Conservation (phyloP, 2,329 filamentous ascomycete genomes). For the Didymella pinodella region DNA sequence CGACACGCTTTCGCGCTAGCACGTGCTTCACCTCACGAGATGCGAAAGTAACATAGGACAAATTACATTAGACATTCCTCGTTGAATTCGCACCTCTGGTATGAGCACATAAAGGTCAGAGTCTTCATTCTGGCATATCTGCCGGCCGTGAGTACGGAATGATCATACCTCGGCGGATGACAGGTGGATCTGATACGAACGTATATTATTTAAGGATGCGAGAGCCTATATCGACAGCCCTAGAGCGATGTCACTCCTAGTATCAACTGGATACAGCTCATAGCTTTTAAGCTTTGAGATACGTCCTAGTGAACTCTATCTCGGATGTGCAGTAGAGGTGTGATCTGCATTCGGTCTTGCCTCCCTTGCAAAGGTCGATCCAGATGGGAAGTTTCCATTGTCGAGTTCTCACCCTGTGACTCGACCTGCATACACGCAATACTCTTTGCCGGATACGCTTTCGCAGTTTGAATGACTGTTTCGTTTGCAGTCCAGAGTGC, state of each 20-base stretch:
- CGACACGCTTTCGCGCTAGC: conserved; percentile 42
- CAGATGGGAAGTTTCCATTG: not conserved
- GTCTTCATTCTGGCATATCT: not conserved
- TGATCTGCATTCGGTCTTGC: not conserved
- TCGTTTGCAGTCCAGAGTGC: not conserved
- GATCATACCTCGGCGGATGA: not conserved
- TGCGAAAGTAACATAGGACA: not conserved
- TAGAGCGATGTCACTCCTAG: not conserved
- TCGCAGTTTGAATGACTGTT: not conserved
- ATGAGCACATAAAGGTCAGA: not conserved
- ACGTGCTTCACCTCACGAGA: conserved; percentile 36
- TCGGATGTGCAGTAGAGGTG: not conserved
- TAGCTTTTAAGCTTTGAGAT: not conserved
- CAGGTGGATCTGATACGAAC: not conserved
- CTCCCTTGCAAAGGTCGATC: not conserved
- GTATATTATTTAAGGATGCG: not conserved
- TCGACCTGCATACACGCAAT: not conserved
- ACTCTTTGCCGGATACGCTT: not conserved
- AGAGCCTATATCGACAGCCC: not conserved
- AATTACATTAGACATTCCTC: not conserved
- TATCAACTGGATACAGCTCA: not conserved
- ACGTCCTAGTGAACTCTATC: not conserved
- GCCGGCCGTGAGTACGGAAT: not conserved
- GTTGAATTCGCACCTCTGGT: not conserved
- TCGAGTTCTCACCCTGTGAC: not conserved